A percentile compares a stretch with the other conserved stretches of the same genome.
Conservation (phyloP, 495 filamentous ascomycete species). For the Aspergillus biplanus region DNA sequence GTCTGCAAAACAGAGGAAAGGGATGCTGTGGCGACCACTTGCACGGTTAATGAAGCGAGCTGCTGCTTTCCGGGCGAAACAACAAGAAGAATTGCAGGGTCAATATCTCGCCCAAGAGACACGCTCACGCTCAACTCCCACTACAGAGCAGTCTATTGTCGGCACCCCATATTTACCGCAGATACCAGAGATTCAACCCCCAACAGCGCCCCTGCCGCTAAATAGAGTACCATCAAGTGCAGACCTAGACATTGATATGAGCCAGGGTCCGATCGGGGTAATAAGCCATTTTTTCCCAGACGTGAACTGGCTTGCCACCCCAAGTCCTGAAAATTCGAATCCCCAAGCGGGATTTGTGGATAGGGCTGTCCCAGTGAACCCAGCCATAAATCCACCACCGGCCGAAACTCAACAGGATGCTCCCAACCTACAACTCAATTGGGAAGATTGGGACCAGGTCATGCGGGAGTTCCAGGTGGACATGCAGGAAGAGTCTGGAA, state of each 20-base stretch:
- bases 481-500: conserved; percentile 33
- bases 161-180: conserved; percentile 17
- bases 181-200: conserved; percentile 13
- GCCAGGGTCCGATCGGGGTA: conserved; percentile 32
- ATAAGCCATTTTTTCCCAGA: conserved; percentile 38
- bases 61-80: conserved; percentile 35
- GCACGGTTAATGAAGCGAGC: conserved; percentile 73
- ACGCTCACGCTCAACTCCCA: conserved; percentile 18
- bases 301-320: conserved; percentile 33
- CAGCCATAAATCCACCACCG: conserved; percentile 13
- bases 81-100: conserved; percentile 34
- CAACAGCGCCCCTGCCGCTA: conserved; percentile 8
- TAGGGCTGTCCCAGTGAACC: conserved; percentile 15
- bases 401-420: neutral
- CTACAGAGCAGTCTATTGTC: conserved; percentile 10
- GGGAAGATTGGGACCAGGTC: conserved; percentile 55
- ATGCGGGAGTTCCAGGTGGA: conserved; percentile 55
- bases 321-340: conserved; percentile 4
- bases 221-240: neutral
- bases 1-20: conserved; percentile 57
- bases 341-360: conserved; percentile 8
- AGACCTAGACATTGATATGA: conserved; percentile 36
- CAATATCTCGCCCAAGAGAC: conserved; percentile 19
- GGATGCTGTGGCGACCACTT: conserved; percentile 75
- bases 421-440: conserved; percentile 30